Evolutionary conservation across 768 basidiomycete genomes (phyloP), one percentile per base, ranked within the genome.

Genomic region (Termitomyces bulborhizus): DNA sequence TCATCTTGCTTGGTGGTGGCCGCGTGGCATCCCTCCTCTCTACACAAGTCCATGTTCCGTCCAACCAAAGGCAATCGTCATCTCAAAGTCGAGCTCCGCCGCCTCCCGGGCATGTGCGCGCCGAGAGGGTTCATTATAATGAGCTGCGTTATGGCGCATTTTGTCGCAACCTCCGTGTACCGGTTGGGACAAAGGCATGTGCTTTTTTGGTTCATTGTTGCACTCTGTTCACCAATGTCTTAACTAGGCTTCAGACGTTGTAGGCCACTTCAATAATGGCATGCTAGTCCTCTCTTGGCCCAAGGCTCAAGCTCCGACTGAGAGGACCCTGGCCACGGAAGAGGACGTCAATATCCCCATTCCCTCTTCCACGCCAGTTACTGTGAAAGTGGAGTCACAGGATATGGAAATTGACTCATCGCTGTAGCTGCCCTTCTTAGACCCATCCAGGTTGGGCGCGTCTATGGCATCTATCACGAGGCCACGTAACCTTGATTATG

Each of bases 71-170:
- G 3, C 53, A 45, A 16, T 21, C 24, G 13, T 18, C n/a, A 1
- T 32, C 46, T 29, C 21, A 13, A 18, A 37, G 34, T 0, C 24
- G 26, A 31, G 12, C n/a, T 39, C 3, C 55, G 29, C 18, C 48
- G 21, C 37, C 48, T 15, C 11, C 39, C 9, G 36, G 42, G 7
- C 36, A 26, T 27, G 27, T 45, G 6, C 44, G 46, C 0, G 49
- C 59, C n/a, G 53, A 51, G 21, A 57, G 57, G 45, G 40, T 50
- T 3, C 46, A 41, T 26, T 58, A 58, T 29, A 58, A 73, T 13
- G 78, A 80, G 46, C 60, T 80, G 16, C 70, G 76, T 9, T 78
- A 73, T 52, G 78, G 78, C 6, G 57, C 60, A n/a, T 80, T 80
- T 57, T 65, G 66, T 8, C 71, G 76, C 11, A 61, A 65, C 5